phyloP scores from a whole-genome alignment of 768 basidiomycete species.

The Tephrocybe sp. region DNA sequence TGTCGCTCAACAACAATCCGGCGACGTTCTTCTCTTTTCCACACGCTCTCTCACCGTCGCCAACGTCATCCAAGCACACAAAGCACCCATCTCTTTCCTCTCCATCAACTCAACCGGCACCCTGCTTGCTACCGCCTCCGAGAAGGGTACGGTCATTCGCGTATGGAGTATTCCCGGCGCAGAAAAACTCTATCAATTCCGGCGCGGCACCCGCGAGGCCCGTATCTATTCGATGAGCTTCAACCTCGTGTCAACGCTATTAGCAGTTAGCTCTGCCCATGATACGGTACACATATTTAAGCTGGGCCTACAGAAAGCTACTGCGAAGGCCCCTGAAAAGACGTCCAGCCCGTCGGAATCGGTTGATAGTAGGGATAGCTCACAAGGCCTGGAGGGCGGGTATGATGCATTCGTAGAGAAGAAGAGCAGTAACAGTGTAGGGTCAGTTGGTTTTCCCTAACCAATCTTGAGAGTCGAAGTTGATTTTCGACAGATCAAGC shows the following conservation, averaged over 20 bases:
- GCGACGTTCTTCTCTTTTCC: constrained; percentile 94
- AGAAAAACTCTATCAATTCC: constrained; percentile 93
- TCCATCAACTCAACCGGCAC: constrained; percentile 85
- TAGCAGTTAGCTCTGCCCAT: constrained; percentile 89
- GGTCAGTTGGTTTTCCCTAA: constrained; percentile 34
- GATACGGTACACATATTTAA: constrained; percentile 98
- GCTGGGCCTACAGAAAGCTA: constrained; percentile 40
- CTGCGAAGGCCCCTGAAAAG: constrained; percentile 18
- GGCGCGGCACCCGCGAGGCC: constrained; percentile 84
- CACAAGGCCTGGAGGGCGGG: constrained; percentile 65
- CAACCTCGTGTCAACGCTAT: constrained; percentile 76
- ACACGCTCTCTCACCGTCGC: constrained; percentile 88
- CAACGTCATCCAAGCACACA: constrained; percentile 97
- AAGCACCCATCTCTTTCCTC: constrained; percentile 85
- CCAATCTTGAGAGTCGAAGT: neutral
- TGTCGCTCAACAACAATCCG: constrained; percentile 42
- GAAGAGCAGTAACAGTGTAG: constrained; percentile 62
- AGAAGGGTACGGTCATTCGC: constrained; percentile 96
- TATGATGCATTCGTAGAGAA: constrained; percentile 84
- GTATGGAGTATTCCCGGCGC: constrained; percentile 91
- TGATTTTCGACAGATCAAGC: constrained; percentile 32
- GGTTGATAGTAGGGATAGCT: constrained; percentile 40
- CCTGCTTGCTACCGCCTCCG: constrained; percentile 88
- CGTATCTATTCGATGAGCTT: constrained; percentile 81
- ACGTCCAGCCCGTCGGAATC: constrained; percentile 63